Percentiles rank a stretch among this genome's conserved stretches.
These are phyloP conservation scores for Hypericum androsaemum DNA, from an alignment of 345 rosid genomes.

Conservation along the genomic window DNA sequence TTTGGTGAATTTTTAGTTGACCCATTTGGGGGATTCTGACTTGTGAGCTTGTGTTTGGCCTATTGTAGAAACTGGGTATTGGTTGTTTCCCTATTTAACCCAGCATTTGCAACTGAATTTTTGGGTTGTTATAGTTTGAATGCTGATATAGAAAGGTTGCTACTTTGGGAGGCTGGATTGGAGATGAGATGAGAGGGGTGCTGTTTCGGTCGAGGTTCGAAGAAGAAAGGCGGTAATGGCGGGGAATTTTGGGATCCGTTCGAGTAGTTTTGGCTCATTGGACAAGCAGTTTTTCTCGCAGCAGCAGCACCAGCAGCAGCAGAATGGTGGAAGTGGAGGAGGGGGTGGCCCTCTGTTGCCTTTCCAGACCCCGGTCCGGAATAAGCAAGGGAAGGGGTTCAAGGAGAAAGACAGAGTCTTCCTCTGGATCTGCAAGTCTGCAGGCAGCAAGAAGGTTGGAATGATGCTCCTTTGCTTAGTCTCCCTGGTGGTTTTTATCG, in stretches of 20 bases:
- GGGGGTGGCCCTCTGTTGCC: not conserved
- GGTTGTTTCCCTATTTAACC: no score
- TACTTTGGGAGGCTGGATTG: not conserved
- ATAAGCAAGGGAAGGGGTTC: conserved; percentile 30
- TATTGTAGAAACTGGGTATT: no score
- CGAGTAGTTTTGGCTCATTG: conserved; percentile 22
- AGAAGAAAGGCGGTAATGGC: conserved; percentile 12
- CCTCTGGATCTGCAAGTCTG: conserved; percentile 39
- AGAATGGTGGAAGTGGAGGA: conserved; percentile 21
- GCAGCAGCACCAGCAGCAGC: conserved; percentile 14
- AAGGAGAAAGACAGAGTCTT: conserved; percentile 64
- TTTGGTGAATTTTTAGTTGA: no score
- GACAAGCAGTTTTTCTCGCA: conserved; percentile 30
- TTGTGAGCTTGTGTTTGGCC: no score
- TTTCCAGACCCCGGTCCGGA: not conserved
- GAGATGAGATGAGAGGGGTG: conserved; percentile 18
- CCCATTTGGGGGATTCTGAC: no score
- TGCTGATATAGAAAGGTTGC: not conserved
- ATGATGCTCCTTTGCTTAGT: conserved; percentile 57
- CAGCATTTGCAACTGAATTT: no score
- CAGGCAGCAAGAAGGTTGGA: conserved; percentile 49
- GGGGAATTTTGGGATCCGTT: conserved; percentile 20
- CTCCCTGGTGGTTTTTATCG: conserved; percentile 58
- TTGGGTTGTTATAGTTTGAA: no score
- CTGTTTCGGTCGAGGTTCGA: conserved; percentile 10